phyloP scores from a whole-genome alignment of 2,329 filamentous ascomycete genomes.

The Fusarium napiforme region DNA sequence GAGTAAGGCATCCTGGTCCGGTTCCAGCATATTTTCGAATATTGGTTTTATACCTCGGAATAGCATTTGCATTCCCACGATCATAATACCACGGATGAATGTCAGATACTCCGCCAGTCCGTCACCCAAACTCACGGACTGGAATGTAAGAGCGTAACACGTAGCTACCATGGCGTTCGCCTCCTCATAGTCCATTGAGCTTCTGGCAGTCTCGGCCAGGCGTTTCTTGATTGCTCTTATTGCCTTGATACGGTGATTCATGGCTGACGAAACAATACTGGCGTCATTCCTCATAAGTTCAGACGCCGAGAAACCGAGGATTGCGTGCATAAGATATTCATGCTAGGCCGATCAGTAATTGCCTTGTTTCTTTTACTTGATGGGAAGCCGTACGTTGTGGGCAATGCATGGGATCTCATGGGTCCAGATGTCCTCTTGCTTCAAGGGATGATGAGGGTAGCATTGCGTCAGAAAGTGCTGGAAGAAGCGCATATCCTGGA shows the following conservation, averaged over 20 bases:
- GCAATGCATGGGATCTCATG: conserved; percentile 74
- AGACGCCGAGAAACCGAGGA: conserved; percentile 74
- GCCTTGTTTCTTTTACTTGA: no score
- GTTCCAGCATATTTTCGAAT: conserved; percentile 59
- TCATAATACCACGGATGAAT: conserved; percentile 66
- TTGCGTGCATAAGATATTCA: conserved; percentile 76
- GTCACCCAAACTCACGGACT: conserved; percentile 67
- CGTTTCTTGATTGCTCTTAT: conserved; percentile 70
- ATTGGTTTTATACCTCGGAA: conserved; percentile 60
- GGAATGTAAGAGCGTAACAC: conserved; percentile 69
- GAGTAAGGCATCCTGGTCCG: conserved; percentile 55
- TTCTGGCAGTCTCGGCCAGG: conserved; percentile 56
- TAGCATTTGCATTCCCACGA: conserved; percentile 66
- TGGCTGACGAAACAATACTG: conserved; percentile 65
- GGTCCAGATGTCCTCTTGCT: conserved; percentile 74
- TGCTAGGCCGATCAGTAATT: conserved; percentile 54
- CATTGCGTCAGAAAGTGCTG: conserved; percentile 72
- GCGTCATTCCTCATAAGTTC: conserved; percentile 66
- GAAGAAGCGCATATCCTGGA: conserved; percentile 75
- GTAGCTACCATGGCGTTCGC: conserved; percentile 69
- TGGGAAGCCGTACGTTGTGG: conserved; percentile 63
- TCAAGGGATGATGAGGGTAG: conserved; percentile 72
- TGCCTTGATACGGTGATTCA: conserved; percentile 73
- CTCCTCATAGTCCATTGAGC: conserved; percentile 59
- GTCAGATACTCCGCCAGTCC: conserved; percentile 71